Percentiles rank a stretch among this genome's conserved stretches.
Evolutionary conservation across 305 asterid genomes (phyloP).

Genomic region (Fraxinus velutina): DNA sequence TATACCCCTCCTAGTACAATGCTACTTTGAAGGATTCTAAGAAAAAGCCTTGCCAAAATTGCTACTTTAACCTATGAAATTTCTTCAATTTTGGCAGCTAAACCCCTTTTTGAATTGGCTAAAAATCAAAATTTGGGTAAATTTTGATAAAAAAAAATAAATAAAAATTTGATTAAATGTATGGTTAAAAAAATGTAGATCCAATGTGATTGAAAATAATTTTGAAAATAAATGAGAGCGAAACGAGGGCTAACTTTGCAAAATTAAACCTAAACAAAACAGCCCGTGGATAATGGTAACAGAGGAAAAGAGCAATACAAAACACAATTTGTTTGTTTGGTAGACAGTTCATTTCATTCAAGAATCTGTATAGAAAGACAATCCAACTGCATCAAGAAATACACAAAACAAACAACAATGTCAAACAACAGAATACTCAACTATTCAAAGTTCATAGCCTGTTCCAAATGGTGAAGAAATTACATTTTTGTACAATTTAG

Average conservation of each 20-base stretch:
- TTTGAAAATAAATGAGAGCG: no score
- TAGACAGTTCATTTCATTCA: not conserved
- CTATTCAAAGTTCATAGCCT: not conserved
- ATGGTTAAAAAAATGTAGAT: no score
- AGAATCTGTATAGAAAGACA: not conserved
- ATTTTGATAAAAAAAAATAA: no score
- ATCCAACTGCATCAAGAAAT: not conserved
- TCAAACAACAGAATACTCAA: not conserved
- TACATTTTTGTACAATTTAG: not conserved
- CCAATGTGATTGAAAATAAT: no score
- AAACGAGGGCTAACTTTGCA: not conserved
- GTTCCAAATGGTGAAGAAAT: conserved; percentile 3
- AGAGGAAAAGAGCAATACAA: not conserved
- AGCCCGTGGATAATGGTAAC: not conserved
- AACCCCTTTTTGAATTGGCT: no score
- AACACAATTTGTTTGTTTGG: not conserved
- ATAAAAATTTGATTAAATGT: no score
- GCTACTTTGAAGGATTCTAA: no score
- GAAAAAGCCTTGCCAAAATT: not conserved
- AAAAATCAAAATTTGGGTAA: no score
- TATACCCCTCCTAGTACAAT: no score
- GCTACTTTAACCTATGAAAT: not conserved
- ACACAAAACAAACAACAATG: not conserved
- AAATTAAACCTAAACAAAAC: not conserved
- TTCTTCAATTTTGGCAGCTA: not conserved